Conservation (phyloP, 495 filamentous ascomycete genomes). For the Chaetomium cochliodes region DNA sequence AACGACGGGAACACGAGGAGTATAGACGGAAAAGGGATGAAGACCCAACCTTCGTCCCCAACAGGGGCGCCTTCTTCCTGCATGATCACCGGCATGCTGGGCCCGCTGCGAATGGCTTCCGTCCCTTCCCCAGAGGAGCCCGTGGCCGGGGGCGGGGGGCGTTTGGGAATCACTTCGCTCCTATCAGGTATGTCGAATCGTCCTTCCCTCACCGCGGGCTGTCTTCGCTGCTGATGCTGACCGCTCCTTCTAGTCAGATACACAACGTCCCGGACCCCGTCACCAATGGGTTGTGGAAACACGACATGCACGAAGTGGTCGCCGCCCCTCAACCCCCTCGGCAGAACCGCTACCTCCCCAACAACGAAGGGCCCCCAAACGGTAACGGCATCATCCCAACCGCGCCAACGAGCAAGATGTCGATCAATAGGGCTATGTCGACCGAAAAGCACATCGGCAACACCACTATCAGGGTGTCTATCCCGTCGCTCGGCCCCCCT, state of each 20-base stretch:
- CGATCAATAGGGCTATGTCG: conserved; percentile 60
- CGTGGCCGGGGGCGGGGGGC: conserved; percentile 51
- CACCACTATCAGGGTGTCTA: conserved; percentile 73
- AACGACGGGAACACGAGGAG: conserved; percentile 85
- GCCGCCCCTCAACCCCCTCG: conserved; percentile 46
- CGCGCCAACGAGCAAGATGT: conserved; percentile 40
- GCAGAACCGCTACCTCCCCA: conserved; percentile 37
- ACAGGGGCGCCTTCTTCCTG: conserved; percentile 93
- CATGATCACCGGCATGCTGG: conserved; percentile 85
- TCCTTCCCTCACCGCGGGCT: background rate
- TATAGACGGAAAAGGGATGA: conserved; percentile 82
- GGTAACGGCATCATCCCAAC: conserved; percentile 48
- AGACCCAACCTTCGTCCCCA: conserved; percentile 93
- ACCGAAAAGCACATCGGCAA: conserved; percentile 66
- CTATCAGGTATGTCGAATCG: conserved; percentile 53
- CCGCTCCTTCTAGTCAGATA: conserved; percentile 43
- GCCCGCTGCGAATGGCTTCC: conserved; percentile 70
- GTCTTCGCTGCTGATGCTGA: conserved; percentile 32
- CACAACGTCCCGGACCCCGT: conserved; percentile 53
- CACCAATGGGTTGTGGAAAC: conserved; percentile 77
- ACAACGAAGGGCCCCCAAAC: conserved; percentile 46
- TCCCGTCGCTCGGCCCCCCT: conserved; percentile 68
- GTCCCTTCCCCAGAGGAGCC: conserved; percentile 63
- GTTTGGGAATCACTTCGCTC: conserved; percentile 55
- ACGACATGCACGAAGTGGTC: conserved; percentile 91